A percentile compares a stretch with the other conserved stretches of the same genome.
phyloP scores from a whole-genome alignment of 768 basidiomycete genomes.

The Tylopilus sp. region DNA sequence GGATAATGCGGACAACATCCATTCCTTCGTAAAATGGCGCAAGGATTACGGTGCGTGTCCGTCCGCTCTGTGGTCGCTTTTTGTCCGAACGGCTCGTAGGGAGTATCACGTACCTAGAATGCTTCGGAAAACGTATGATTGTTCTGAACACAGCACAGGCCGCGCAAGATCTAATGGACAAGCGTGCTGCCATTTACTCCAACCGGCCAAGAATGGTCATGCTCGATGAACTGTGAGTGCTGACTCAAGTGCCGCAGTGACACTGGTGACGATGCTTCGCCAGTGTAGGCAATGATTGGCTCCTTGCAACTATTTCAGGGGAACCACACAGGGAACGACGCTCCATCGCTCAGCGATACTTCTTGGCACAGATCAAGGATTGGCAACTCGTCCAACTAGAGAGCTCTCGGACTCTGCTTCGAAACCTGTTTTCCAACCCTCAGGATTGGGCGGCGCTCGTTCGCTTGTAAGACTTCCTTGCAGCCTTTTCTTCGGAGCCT shows the following conservation, averaged over 20 bases:
- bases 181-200: slow-evolving; percentile 2
- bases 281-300: slow-evolving; percentile 1
- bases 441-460: neutral
- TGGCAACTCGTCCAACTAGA: slow-evolving; percentile 13
- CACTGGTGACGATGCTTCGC: neutral
- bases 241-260: neutral
- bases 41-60: neutral
- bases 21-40: neutral
- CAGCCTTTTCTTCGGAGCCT: neutral
- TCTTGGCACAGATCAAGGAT: slow-evolving; percentile 10
- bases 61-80: neutral
- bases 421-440: neutral
- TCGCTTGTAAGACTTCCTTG: neutral
- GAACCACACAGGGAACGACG: slow-evolving; percentile 9
- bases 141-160: neutral
- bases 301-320: neutral
- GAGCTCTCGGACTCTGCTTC: slow-evolving; percentile 1
- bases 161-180: slow-evolving; percentile 4
- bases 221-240: slow-evolving; percentile 2
- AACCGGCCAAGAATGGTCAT: slow-evolving; percentile 1
- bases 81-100: neutral
- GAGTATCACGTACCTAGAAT: neutral
- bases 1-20: neutral
- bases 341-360: slow-evolving; percentile 10
- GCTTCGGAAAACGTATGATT: neutral